Conservation (phyloP, 371 early-diverging fungal genomes). For the Chytridium lagenaria region DNA sequence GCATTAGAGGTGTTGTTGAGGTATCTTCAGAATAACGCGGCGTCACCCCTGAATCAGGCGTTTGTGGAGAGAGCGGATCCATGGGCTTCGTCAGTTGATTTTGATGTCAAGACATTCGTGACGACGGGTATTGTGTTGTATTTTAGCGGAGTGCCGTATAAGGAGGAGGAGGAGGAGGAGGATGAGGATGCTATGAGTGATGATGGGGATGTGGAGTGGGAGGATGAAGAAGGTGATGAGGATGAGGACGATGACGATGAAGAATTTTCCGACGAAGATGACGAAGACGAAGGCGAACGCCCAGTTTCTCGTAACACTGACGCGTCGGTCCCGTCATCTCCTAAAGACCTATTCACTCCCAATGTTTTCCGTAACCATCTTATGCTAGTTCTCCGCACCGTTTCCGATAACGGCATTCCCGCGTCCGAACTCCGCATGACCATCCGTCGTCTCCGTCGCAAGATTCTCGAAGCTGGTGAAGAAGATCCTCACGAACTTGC, state of each 20-base stretch:
- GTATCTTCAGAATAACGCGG: conserved; percentile 64
- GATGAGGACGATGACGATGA: conserved; percentile 35
- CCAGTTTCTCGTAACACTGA: conserved; percentile 15
- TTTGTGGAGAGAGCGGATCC: conserved; percentile 68
- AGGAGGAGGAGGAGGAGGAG: conserved; percentile 30
- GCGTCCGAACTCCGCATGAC: conserved; percentile 31
- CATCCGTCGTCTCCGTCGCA: conserved; percentile 50
- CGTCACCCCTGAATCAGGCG: conserved; percentile 62
- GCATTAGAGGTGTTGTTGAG: conserved; percentile 68
- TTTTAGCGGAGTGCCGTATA: conserved; percentile 67
- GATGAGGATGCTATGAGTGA: conserved; percentile 38
- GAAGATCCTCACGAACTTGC: conserved; percentile 68
- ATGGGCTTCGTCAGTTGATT: conserved; percentile 64
- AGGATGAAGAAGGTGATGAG: conserved; percentile 34
- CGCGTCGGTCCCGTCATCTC: too few species aligned
- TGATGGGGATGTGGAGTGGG: conserved; percentile 33
- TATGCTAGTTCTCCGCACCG: conserved; percentile 16
- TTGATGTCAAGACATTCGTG: conserved; percentile 58
- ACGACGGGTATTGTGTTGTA: conserved; percentile 57
- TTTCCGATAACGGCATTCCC: conserved; percentile 5
- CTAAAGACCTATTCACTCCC: conserved; percentile 51
- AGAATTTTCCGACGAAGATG: conserved; percentile 30
- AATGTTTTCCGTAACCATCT: conserved; percentile 47
- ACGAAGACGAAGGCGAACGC: conserved; percentile 39
- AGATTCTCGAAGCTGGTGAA: conserved; percentile 63